Evolutionary conservation across 805 yeast genomes (phyloP).

Genomic region (Candida rishiriensis): DNA sequence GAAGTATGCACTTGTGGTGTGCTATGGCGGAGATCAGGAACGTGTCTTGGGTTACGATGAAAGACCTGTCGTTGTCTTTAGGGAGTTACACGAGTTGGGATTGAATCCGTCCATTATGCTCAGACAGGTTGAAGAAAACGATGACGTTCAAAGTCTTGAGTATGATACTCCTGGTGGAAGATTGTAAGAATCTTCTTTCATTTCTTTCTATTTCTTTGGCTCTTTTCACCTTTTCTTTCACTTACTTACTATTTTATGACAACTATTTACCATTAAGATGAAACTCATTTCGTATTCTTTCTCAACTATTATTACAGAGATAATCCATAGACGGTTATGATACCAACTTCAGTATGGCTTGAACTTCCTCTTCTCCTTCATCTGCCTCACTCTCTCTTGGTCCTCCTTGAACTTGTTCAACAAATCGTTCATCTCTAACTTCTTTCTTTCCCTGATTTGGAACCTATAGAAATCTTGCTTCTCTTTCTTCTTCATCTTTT

Average conservation of each 20-base stretch:
- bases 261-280: no score
- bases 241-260: conserved; percentile 1
- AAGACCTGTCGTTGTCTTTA: conserved; percentile 80
- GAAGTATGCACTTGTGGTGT: conserved; percentile 81
- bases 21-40: conserved; percentile 91
- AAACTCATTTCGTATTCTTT: no score
- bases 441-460: conserved; percentile 92
- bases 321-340: no score
- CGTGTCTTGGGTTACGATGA: conserved; percentile 78
- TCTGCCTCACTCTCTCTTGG: conserved; percentile 73
- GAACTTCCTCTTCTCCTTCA: conserved; percentile 79
- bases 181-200: no score
- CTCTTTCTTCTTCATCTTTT: conserved; percentile 64
- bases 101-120: conserved; percentile 90
- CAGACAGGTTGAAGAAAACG: conserved; percentile 65
- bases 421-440: conserved; percentile 85
- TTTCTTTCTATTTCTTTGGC: no score
- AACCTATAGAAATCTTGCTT: conserved; percentile 92
- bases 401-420: conserved; percentile 82
- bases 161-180: conserved; percentile 40
- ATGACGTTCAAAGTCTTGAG: conserved; percentile 22
- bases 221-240: not conserved
- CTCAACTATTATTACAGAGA: no score
- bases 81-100: conserved; percentile 80
- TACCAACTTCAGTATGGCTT: conserved; percentile 59